A percentile compares a stretch with the other conserved stretches of the same genome.
phyloP scores from a whole-genome alignment of 345 rosid species.

The Melastoma malabathricum region DNA sequence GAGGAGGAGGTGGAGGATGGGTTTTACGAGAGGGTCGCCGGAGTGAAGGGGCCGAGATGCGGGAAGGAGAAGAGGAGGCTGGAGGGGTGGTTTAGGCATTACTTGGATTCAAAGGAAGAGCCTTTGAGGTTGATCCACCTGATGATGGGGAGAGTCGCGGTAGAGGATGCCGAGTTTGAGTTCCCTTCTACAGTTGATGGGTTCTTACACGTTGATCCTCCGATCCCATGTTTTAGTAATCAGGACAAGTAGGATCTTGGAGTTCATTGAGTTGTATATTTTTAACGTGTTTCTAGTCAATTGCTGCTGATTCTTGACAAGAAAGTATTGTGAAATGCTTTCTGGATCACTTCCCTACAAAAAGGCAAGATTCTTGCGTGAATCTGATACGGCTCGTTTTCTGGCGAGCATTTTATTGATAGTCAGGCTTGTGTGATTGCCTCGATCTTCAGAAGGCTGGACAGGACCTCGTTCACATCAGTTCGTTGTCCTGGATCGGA shows the following conservation, averaged over 20 bases:
- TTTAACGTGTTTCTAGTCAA: not conserved
- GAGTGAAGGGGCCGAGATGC: constrained; percentile 39
- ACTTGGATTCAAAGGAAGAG: constrained; percentile 15
- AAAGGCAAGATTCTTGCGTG: not conserved
- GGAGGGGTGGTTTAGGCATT: constrained; percentile 31
- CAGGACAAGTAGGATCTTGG: not conserved
- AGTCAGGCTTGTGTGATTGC: not conserved
- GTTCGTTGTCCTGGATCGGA: constrained; percentile 59
- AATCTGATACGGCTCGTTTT: not conserved
- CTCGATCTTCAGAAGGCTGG: constrained; percentile 32
- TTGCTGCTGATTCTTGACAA: not conserved
- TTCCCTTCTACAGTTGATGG: constrained; percentile 32
- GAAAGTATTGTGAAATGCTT: not conserved
- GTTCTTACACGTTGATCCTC: constrained; percentile 29
- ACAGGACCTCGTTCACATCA: constrained; percentile 39
- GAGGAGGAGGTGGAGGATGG: constrained; percentile 17
- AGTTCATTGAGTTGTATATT: not conserved
- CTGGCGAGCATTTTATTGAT: not conserved
- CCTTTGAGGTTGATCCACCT: constrained; percentile 34
- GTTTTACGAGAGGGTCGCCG: constrained; percentile 33
- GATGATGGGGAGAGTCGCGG: constrained; percentile 36
- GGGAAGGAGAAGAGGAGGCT: constrained; percentile 26
- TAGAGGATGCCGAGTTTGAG: constrained; percentile 19
- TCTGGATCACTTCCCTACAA: not conserved
- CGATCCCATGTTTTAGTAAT: constrained; percentile 4